A percentile compares a stretch with the other conserved stretches of the same genome.
Conservation (phyloP, 2,329 filamentous ascomycete species). For the Fusarium sterilihyphosum region DNA sequence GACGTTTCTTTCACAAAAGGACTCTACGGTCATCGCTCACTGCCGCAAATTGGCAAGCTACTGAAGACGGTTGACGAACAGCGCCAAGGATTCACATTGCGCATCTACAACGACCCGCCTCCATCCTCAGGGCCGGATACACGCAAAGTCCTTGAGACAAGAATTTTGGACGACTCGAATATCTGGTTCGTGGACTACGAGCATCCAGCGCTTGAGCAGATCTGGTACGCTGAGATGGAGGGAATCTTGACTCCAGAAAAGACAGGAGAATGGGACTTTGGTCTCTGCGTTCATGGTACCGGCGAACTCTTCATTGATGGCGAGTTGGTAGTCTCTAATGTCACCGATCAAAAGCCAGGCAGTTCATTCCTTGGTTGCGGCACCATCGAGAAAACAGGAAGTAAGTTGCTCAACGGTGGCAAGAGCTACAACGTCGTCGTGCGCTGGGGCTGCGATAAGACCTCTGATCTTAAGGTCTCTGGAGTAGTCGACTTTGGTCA, state of each 20-base stretch:
- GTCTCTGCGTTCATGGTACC: neutral
- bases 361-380: neutral
- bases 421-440: neutral
- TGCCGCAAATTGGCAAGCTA: neutral
- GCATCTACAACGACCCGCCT: neutral
- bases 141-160: neutral
- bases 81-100: neutral
- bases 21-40: neutral
- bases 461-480: neutral
- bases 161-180: neutral
- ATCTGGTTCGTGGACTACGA: constrained; percentile 1
- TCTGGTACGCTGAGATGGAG: neutral
- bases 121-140: neutral
- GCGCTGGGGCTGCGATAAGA: constrained; percentile 3
- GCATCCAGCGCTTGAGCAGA: neutral
- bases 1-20: neutral
- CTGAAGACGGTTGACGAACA: neutral
- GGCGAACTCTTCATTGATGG: neutral
- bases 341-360: neutral
- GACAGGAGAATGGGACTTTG: neutral
- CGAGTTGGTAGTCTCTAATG: neutral
- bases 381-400: neutral
- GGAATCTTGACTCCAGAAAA: neutral
- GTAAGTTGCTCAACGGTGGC: fast-evolving
- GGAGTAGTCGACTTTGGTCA: neutral